Evolutionary conservation across 2,329 filamentous ascomycete species (phyloP).

Genomic region (Fusarium sp.): DNA sequence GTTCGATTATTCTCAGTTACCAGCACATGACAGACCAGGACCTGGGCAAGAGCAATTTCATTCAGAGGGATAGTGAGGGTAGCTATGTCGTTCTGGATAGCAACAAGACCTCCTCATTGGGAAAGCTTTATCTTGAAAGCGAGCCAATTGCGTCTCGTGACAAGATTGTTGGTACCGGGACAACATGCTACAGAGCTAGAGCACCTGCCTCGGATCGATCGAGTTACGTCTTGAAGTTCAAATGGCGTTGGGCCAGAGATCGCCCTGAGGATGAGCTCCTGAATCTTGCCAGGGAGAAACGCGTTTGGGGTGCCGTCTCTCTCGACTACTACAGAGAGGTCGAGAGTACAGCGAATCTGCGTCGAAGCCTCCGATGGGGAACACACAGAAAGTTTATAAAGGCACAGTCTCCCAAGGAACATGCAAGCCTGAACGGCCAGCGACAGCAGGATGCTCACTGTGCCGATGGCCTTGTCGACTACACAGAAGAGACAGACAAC

Average conservation of each 20-base stretch:
- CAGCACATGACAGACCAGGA: slow-evolving; percentile 46
- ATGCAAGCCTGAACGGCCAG: slow-evolving; percentile 10
- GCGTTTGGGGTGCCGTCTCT: slow-evolving; percentile 45
- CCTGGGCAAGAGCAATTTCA: slow-evolving; percentile 40
- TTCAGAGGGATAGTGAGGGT: slow-evolving; percentile 42
- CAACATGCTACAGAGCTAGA: slow-evolving; percentile 48
- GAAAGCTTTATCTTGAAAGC: slow-evolving; percentile 47
- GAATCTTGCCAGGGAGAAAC: slow-evolving; percentile 44
- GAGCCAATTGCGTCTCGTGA: slow-evolving; percentile 44
- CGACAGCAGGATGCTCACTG: slow-evolving; percentile 2
- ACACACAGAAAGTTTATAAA: slow-evolving; percentile 20
- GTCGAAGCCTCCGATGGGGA: slow-evolving; percentile 28
- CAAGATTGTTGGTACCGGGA: slow-evolving; percentile 46
- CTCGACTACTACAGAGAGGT: slow-evolving; percentile 44
- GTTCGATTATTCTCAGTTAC: slow-evolving; percentile 47
- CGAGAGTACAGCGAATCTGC: slow-evolving; percentile 34
- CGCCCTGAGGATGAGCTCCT: slow-evolving; percentile 50
- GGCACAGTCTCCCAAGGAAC: slow-evolving; percentile 1
- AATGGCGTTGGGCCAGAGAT: slow-evolving; percentile 48
- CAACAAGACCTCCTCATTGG: slow-evolving; percentile 23
- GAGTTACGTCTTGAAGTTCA: slow-evolving; percentile 48
- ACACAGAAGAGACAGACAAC: slow-evolving; percentile 23
- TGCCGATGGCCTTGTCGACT: slow-evolving; percentile 14
- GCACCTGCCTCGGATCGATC: slow-evolving; percentile 40
- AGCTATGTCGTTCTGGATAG: slow-evolving; percentile 26